Evolutionary conservation across 148 eudicot genomes (phyloP).

Genomic region (Diospyros kaki): DNA sequence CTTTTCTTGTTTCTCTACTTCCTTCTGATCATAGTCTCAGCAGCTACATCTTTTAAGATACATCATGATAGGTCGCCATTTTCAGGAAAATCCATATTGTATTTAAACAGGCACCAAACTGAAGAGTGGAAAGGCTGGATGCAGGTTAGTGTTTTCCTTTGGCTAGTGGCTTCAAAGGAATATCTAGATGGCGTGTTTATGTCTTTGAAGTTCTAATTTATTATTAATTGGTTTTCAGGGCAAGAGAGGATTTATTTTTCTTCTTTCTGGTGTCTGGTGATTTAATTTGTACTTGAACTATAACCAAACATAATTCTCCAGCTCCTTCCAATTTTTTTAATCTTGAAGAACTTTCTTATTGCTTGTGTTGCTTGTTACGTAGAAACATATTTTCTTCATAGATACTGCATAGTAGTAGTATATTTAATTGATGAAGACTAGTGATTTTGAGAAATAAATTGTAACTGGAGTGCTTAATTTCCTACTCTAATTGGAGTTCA

Average conservation of each 20-base stretch:
- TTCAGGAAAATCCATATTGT: slow-evolving; percentile 75
- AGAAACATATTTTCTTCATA: too few relatives aligned
- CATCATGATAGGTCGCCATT: slow-evolving; percentile 82
- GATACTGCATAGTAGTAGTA: too few relatives aligned
- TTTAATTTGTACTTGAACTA: background rate
- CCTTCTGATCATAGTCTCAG: slow-evolving; percentile 76
- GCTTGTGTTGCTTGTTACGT: background rate
- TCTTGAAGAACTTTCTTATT: background rate
- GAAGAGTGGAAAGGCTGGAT: slow-evolving; percentile 99
- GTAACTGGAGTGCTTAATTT: too few relatives aligned
- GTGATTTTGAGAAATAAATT: too few relatives aligned
- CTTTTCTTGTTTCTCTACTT: slow-evolving; percentile 89
- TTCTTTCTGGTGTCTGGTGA: background rate
- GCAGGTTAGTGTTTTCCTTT: slow-evolving; percentile 56
- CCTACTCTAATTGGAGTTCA: too few relatives aligned
- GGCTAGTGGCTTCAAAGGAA: too few relatives aligned
- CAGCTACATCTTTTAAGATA: slow-evolving; percentile 74
- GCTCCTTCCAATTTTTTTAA: background rate
- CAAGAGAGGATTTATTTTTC: background rate
- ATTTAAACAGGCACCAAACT: slow-evolving; percentile 94
- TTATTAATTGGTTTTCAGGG: background rate
- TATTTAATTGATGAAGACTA: too few relatives aligned
- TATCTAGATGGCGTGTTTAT: background rate
- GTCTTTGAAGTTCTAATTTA: background rate
- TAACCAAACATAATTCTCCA: background rate